Percentiles rank a stretch among this genome's conserved stretches.
Conservation (phyloP, 306 rosid species). For the Canavalia gladiata region DNA sequence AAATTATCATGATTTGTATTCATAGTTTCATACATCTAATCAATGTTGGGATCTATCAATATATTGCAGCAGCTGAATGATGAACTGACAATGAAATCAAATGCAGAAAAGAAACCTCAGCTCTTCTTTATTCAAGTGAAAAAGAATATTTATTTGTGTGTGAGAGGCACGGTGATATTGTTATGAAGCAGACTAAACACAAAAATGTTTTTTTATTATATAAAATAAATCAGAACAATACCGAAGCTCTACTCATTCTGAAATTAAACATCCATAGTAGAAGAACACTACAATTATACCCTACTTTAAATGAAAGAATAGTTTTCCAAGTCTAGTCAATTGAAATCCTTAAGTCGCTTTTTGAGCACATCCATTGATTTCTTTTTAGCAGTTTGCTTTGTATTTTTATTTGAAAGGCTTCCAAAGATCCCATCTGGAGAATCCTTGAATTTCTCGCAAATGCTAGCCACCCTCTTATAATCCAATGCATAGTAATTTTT, state of each 20-base stretch:
- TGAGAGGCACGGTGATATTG: not conserved
- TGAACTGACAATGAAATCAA: constrained; percentile 12
- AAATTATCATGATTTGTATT: constrained; percentile 7
- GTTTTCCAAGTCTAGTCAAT: constrained; percentile 51
- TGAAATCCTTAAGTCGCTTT: constrained; percentile 89
- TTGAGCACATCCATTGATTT: constrained; percentile 89
- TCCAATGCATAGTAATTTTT: constrained; percentile 82
- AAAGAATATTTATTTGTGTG: constrained; percentile 6
- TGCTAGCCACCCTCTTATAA: constrained; percentile 76
- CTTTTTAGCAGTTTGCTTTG: constrained; percentile 85
- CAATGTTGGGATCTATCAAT: not conserved
- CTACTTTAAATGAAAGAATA: constrained; percentile 52
- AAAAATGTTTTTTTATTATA: constrained; percentile 22
- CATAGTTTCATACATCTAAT: not conserved
- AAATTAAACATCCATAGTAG: constrained; percentile 32
- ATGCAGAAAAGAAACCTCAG: not conserved
- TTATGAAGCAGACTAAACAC: not conserved
- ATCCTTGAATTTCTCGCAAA: constrained; percentile 91
- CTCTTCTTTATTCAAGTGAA: not conserved
- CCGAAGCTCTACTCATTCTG: constrained; percentile 15
- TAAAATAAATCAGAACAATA: constrained; percentile 19
- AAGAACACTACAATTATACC: constrained; percentile 28
- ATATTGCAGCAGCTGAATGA: constrained; percentile 17
- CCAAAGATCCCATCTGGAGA: constrained; percentile 86
- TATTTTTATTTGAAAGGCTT: constrained; percentile 78